These are phyloP conservation scores for Strigomonas culicis DNA, from an alignment of 208 protist species.

Conservation along the genomic window DNA sequence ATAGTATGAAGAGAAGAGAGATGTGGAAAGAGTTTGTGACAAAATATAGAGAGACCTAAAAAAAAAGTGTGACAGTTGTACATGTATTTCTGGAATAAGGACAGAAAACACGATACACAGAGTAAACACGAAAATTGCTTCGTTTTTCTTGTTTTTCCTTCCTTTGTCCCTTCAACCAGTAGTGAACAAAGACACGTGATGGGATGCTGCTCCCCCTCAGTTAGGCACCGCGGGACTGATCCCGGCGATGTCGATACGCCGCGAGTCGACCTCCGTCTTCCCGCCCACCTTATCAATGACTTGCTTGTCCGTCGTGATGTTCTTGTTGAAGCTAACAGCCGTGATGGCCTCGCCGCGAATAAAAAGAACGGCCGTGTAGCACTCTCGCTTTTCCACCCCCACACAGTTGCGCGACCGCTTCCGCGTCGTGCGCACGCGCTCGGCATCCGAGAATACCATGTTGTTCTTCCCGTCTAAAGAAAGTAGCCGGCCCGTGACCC, in stretches of 20 bases:
- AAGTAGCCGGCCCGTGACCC: slow-evolving; percentile 67
- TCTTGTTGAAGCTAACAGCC: slow-evolving; percentile 51
- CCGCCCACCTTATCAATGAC: slow-evolving; percentile 59
- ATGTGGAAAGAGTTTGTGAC: background rate
- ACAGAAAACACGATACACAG: background rate
- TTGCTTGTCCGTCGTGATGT: slow-evolving; percentile 56
- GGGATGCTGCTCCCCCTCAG: background rate
- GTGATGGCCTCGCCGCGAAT: slow-evolving; percentile 63
- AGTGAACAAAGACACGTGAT: no score
- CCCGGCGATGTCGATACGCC: slow-evolving; percentile 61
- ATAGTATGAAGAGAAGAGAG: slow-evolving; percentile 11
- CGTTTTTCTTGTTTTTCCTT: no score
- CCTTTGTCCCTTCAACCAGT: no score
- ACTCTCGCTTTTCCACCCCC: slow-evolving; percentile 38
- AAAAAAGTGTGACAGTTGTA: slow-evolving; percentile 4
- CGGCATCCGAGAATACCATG: slow-evolving; percentile 71
- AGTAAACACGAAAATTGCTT: background rate
- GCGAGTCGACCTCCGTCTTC: slow-evolving; percentile 28
- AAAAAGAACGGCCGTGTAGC: slow-evolving; percentile 71
- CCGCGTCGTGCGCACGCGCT: slow-evolving; percentile 56
- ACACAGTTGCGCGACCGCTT: slow-evolving; percentile 14
- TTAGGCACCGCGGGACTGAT: slow-evolving; percentile 34
- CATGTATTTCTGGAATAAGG: background rate
- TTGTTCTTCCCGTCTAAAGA: slow-evolving; percentile 65
- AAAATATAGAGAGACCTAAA: slow-evolving; percentile 3